A percentile compares a stretch with the other conserved stretches of the same genome.
These are phyloP conservation scores for Leccinum subtestaceum DNA, from an alignment of 768 basidiomycete species.

Conservation along the genomic window DNA sequence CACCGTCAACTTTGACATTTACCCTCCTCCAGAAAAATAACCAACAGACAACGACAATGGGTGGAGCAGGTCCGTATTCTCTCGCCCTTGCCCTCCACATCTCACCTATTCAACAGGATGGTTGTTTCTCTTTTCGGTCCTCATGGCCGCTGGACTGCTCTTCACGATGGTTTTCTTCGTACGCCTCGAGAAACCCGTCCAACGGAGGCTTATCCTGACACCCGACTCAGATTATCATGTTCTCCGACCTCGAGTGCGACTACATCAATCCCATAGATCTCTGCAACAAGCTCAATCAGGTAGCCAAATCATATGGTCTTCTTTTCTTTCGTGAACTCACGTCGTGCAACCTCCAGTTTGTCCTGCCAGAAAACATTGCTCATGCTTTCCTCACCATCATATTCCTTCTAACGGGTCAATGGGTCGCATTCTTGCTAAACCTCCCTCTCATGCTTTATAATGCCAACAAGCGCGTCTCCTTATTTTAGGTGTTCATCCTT, in stretches of 20 bases:
- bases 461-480: constrained; percentile 79
- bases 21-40: too few species aligned
- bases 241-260: constrained; percentile 98
- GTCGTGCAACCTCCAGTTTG: constrained; percentile 60
- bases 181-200: constrained; percentile 36
- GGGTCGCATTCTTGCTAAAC: constrained; percentile 89
- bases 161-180: constrained; percentile 99
- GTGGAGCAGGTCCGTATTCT: constrained; percentile 40
- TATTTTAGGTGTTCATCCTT: background rate
- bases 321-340: background rate
- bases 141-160: constrained; percentile 89
- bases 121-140: constrained; percentile 95
- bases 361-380: constrained; percentile 92
- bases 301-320: constrained; percentile 34
- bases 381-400: constrained; percentile 88
- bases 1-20: background rate
- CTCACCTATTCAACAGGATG: constrained; percentile 58
- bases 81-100: background rate
- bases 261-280: constrained; percentile 99
- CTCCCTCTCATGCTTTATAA: constrained; percentile 86
- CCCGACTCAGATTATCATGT: constrained; percentile 90
- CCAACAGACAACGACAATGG: constrained; percentile 18
- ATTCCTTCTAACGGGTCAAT: constrained; percentile 96
- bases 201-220: background rate
- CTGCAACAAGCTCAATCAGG: constrained; percentile 98